Conservation (phyloP, 805 yeast genomes). For the Monosporozyma solicola region DNA sequence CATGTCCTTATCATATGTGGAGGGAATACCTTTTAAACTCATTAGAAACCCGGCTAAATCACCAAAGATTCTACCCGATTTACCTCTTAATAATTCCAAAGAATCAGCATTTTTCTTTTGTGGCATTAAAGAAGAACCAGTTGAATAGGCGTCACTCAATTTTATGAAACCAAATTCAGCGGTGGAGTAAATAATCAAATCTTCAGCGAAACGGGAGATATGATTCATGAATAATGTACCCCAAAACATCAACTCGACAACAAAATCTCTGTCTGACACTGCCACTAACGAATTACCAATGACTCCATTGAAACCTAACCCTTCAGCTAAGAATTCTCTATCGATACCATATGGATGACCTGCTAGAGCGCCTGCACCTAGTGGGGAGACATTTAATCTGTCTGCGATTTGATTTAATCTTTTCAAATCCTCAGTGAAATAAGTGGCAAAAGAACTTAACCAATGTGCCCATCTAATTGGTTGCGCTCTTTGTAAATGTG, state of each 20-base stretch:
- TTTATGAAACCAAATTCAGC: conserved; percentile 95
- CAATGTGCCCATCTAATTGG: conserved; percentile 99
- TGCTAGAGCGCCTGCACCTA: conserved; percentile 97
- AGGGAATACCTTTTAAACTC: conserved; percentile 95
- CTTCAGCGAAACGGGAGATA: conserved; percentile 89
- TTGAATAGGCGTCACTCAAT: conserved; percentile 94
- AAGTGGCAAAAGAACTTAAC: conserved; percentile 91
- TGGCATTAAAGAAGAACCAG: conserved; percentile 98
- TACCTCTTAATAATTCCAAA: conserved; percentile 89
- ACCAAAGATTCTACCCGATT: conserved; percentile 96
- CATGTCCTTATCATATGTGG: conserved; percentile 95
- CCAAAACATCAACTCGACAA: conserved; percentile 94
- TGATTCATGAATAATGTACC: conserved; percentile 91
- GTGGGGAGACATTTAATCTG: conserved; percentile 81
- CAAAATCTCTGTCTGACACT: conserved; percentile 95
- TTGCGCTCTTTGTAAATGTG: conserved; percentile 97
- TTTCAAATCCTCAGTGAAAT: conserved; percentile 82
- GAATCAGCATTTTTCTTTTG: conserved; percentile 98
- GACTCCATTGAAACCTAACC: conserved; percentile 71
- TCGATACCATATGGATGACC: conserved; percentile 99
- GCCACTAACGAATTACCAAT: conserved; percentile 97
- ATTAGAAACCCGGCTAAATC: conserved; percentile 90
- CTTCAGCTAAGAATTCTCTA: conserved; percentile 76
- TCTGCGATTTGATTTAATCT: conserved; percentile 71
- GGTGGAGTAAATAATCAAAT: conserved; percentile 88